These are phyloP conservation scores for Coniophora puteana DNA, from an alignment of 1,284 basidiomycete species.

Conservation along the genomic window DNA sequence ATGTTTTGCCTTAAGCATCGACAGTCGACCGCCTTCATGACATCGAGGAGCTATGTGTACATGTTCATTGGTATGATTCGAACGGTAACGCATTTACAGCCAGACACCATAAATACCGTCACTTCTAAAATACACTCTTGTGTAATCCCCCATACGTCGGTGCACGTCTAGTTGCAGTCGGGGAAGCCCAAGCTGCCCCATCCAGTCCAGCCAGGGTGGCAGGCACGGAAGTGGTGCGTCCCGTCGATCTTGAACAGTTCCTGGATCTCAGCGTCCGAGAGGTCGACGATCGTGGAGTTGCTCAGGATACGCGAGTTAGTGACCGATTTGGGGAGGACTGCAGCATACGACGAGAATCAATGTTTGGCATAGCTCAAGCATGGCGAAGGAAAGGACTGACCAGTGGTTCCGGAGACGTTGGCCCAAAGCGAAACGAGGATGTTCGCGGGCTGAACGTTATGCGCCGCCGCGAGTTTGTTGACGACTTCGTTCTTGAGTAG, in stretches of 20 bases:
- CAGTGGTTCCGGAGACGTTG: constrained; percentile 53
- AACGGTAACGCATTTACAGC: too few relatives aligned
- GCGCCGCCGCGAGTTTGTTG: constrained; percentile 48
- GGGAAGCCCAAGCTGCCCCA: constrained; percentile 61
- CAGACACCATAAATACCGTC: too few relatives aligned
- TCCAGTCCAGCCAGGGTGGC: constrained; percentile 60
- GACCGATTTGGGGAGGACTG: constrained; percentile 64
- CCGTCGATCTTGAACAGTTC: constrained; percentile 57
- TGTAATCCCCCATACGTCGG: too few relatives aligned
- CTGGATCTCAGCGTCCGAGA: constrained; percentile 52
- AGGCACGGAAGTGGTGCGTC: constrained; percentile 55
- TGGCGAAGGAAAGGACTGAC: constrained; percentile 25
- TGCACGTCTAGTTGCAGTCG: constrained; percentile 40
- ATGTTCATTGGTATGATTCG: too few relatives aligned
- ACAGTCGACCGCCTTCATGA: too few relatives aligned
- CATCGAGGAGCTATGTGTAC: too few relatives aligned
- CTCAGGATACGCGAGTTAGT: constrained; percentile 52
- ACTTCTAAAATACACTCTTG: too few relatives aligned
- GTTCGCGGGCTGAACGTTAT: constrained; percentile 52
- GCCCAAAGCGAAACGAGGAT: constrained; percentile 64
- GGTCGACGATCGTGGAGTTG: constrained; percentile 54
- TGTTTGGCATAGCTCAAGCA: background rate
- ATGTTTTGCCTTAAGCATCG: too few relatives aligned
- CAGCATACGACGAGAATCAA: background rate
- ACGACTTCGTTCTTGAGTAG: constrained; percentile 60